Evolutionary conservation across 306 rosid genomes (phyloP).

Genomic region (Cucurbita pepo): DNA sequence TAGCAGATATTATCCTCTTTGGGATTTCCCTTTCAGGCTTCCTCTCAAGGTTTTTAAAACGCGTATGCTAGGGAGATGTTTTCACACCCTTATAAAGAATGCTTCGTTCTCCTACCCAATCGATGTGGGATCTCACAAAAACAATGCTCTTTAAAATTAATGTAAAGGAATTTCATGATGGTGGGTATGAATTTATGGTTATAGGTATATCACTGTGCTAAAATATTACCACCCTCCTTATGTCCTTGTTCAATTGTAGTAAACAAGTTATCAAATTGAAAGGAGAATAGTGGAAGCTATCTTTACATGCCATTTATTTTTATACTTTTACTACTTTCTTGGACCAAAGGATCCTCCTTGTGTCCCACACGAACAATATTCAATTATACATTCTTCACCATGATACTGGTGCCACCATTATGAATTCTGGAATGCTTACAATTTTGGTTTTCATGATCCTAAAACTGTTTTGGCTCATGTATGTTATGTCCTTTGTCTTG

Average conservation of each 20-base stretch:
- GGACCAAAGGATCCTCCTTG: background rate
- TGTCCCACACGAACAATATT: background rate
- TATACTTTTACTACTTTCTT: background rate
- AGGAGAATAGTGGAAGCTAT: background rate
- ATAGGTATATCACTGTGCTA: background rate
- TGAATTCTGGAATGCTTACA: background rate
- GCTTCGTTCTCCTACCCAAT: no score
- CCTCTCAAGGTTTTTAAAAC: no score
- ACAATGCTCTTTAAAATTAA: background rate
- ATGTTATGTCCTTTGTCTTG: conserved; percentile 8
- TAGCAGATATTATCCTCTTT: no score
- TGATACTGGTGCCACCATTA: background rate
- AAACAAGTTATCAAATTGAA: background rate
- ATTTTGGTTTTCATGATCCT: background rate
- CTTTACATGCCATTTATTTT: background rate
- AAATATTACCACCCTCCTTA: background rate
- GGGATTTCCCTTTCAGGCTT: no score
- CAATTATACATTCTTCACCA: background rate
- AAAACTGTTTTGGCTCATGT: background rate
- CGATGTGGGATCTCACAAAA: background rate
- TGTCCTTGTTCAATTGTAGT: background rate
- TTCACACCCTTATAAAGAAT: no score
- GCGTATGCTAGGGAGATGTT: no score
- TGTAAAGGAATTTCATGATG: background rate
- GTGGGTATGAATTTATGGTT: background rate